phyloP scores from a whole-genome alignment of 192 early-diverging fungal genomes.

The Gamsiella multidivaricata region DNA sequence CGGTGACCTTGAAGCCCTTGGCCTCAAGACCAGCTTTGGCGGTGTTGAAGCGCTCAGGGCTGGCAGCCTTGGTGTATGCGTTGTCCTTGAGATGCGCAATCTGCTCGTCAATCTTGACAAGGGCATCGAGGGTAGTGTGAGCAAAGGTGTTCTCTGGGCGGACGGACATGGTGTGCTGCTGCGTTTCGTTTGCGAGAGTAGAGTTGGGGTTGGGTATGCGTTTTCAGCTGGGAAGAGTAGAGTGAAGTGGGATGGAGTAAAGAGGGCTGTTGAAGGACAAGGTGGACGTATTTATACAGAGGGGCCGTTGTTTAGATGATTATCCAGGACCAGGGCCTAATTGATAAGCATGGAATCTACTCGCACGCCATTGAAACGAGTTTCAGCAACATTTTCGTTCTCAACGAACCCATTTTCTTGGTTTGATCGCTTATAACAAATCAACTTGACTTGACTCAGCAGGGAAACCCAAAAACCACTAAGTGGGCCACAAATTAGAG shows the following conservation, averaged over 20 bases:
- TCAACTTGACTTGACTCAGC: no score
- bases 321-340: no score
- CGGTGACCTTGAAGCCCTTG: constrained; percentile 56
- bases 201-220: not conserved
- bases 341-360: no score
- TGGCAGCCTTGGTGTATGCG: constrained; percentile 37
- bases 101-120: constrained; percentile 30
- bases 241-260: not conserved
- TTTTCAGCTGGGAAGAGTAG: no score
- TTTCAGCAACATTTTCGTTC: not conserved
- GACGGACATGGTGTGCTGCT: constrained; percentile 26
- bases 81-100: constrained; percentile 39
- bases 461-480: no score
- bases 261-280: not conserved
- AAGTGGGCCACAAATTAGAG: no score
- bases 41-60: constrained; percentile 28
- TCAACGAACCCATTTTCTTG: no score
- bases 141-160: constrained; percentile 48
- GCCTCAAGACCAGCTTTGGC: constrained; percentile 51
- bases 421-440: no score
- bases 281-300: constrained; percentile 14
- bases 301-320: no score
- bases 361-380: not conserved
- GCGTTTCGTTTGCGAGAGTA: not conserved
- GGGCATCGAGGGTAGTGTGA: constrained; percentile 37